phyloP scores from a whole-genome alignment of 163 green algal species.

The Botryococcus braunii region DNA sequence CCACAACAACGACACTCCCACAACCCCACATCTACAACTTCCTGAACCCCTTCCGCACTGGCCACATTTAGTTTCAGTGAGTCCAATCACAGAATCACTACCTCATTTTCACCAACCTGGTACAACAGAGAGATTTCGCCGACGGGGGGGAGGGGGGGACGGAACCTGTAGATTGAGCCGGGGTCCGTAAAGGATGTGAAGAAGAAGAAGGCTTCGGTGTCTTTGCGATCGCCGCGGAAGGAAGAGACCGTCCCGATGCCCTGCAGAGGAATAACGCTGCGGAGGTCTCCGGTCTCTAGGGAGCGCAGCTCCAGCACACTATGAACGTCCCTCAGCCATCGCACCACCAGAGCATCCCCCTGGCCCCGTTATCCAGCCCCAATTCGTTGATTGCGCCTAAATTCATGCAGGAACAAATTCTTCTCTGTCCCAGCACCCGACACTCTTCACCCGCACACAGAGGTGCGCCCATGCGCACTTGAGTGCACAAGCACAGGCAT shows the following conservation, averaged over 20 bases:
- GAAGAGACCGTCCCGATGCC: constrained; percentile 53
- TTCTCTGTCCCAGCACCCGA: too few species aligned
- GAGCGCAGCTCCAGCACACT: constrained; percentile 37
- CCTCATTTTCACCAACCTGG: too few species aligned
- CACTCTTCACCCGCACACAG: too few species aligned
- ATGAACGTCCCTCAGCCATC: constrained; percentile 54
- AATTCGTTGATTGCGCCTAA: too few species aligned
- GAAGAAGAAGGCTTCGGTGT: constrained; percentile 55
- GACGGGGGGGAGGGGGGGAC: neutral
- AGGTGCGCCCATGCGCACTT: too few species aligned
- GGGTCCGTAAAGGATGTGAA: constrained; percentile 60
- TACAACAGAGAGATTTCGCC: neutral
- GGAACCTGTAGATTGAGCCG: constrained; percentile 33
- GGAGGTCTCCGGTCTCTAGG: constrained; percentile 21
- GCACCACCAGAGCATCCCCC: constrained; percentile 62
- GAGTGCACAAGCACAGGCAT: too few species aligned
- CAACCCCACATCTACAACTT: too few species aligned
- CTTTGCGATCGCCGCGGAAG: constrained; percentile 22
- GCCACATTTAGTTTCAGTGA: neutral
- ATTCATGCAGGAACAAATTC: too few species aligned
- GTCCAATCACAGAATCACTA: neutral
- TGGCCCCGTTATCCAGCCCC: too few species aligned
- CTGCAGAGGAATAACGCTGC: constrained; percentile 47
- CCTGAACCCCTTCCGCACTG: too few species aligned
- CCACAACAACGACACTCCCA: too few species aligned